Conservation (phyloP, 1,139 yeast species). For the Debaryomyces robertsiae region DNA sequence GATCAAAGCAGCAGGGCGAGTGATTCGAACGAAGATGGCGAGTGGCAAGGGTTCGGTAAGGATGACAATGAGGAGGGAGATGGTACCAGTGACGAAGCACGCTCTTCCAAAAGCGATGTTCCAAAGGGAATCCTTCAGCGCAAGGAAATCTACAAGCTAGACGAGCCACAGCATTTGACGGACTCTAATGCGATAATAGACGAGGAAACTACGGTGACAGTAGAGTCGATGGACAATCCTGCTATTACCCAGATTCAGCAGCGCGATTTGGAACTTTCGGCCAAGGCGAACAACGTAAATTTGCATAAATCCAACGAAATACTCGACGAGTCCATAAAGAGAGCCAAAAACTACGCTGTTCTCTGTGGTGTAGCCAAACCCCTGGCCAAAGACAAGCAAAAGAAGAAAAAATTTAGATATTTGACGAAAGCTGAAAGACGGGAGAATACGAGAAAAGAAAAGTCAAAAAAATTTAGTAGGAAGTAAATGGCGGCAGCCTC, state of each 20-base stretch:
- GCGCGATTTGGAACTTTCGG: constrained; percentile 52
- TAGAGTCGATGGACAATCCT: constrained; percentile 57
- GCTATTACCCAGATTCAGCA: constrained; percentile 33
- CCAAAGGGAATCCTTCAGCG: constrained; percentile 45
- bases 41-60: constrained; percentile 13
- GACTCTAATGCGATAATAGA: constrained; percentile 50
- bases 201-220: constrained; percentile 64
- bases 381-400: constrained; percentile 36
- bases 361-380: constrained; percentile 56
- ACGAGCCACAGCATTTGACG: constrained; percentile 37
- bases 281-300: constrained; percentile 65
- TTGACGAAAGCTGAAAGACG: constrained; percentile 78
- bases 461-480: constrained; percentile 26
- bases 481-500: background rate
- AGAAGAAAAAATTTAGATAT: constrained; percentile 85
- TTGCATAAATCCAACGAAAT: constrained; percentile 61
- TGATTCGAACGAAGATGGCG: constrained; percentile 22
- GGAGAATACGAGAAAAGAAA: constrained; percentile 63
- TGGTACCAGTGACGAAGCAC: constrained; percentile 24
- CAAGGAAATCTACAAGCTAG: constrained; percentile 48
- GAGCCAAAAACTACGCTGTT: constrained; percentile 75
- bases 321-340: constrained; percentile 61
- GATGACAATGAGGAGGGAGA: constrained; percentile 14
- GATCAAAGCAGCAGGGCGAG: constrained; percentile 36
- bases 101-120: constrained; percentile 26